These are phyloP conservation scores for Kuraishia borneana DNA, from an alignment of 805 yeast genomes.

Conservation along the genomic window DNA sequence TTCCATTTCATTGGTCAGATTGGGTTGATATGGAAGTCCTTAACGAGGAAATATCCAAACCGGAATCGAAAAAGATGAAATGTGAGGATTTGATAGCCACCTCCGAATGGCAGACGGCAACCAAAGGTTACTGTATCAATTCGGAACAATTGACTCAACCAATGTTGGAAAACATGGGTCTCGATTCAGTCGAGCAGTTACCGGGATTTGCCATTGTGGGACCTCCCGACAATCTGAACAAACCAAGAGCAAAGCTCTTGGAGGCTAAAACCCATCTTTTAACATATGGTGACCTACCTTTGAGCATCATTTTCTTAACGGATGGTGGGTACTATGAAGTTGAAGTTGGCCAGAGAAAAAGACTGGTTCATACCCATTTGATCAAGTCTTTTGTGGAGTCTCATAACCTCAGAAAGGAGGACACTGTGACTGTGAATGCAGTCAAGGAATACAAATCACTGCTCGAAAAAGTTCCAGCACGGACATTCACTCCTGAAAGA, in stretches of 20 bases:
- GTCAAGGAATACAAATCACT: not conserved
- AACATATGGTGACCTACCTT: conserved; percentile 25
- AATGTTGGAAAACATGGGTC: not conserved
- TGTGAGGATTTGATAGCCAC: conserved; percentile 2
- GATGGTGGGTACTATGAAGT: conserved; percentile 24
- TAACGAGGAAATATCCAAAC: conserved; percentile 20
- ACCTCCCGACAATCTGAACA: not conserved
- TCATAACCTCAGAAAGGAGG: conserved; percentile 9
- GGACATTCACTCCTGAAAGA: not conserved
- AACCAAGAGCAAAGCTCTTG: not conserved
- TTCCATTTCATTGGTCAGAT: conserved; percentile 41
- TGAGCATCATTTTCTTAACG: conserved; percentile 24
- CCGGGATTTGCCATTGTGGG: not conserved
- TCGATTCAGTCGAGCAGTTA: not conserved
- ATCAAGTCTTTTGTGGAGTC: conserved; percentile 17
- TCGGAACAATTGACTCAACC: not conserved
- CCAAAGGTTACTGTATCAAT: not conserved
- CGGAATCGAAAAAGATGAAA: conserved; percentile 2
- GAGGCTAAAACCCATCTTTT: conserved; percentile 26
- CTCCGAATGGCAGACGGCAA: not conserved
- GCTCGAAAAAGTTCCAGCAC: not conserved
- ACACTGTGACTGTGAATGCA: not conserved
- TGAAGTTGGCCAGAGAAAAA: conserved; percentile 5
- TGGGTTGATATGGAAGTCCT: conserved; percentile 38
- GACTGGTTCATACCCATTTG: conserved; percentile 22